phyloP scores from a whole-genome alignment of 768 basidiomycete genomes.

The Macrolepiota dolichaula region DNA sequence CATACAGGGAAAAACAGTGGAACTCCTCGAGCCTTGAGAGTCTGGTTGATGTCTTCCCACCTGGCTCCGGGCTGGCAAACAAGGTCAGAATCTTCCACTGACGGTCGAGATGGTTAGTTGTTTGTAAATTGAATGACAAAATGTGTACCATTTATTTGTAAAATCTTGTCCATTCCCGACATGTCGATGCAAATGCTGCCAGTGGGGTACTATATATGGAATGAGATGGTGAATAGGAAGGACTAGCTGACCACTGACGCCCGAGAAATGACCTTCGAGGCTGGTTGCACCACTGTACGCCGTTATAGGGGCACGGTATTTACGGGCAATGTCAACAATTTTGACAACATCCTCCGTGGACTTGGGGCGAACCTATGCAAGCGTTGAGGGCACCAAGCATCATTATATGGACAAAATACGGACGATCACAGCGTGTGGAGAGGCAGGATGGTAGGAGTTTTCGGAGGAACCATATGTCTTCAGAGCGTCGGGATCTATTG shows the following conservation, averaged over 20 bases:
- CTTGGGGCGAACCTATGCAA: conserved; percentile 47
- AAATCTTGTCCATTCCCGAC: conserved; percentile 77
- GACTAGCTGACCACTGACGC: conserved; percentile 38
- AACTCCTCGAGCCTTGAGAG: conserved; percentile 64
- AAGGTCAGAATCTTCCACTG: conserved; percentile 72
- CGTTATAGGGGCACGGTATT: conserved; percentile 71
- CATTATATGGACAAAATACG: conserved; percentile 10
- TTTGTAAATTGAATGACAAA: not conserved
- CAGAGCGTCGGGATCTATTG: conserved; percentile 49
- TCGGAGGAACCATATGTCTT: conserved; percentile 62
- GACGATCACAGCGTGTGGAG: conserved; percentile 53
- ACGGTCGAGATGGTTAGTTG: not conserved
- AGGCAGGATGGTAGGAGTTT: conserved; percentile 63
- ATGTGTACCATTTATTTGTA: conserved; percentile 65
- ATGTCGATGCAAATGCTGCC: conserved; percentile 84
- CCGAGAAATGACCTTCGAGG: conserved; percentile 83
- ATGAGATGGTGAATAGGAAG: not conserved
- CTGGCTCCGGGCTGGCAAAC: conserved; percentile 72
- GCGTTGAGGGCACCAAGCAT: conserved; percentile 13
- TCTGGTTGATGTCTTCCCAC: conserved; percentile 77
- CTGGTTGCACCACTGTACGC: conserved; percentile 86
- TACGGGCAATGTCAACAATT: conserved; percentile 72
- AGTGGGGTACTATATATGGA: conserved; percentile 31
- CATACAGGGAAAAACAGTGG: conserved; percentile 83
- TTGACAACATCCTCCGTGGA: conserved; percentile 82